phyloP scores from a whole-genome alignment of 2,329 filamentous ascomycete species.

The Bipolaris cookei region DNA sequence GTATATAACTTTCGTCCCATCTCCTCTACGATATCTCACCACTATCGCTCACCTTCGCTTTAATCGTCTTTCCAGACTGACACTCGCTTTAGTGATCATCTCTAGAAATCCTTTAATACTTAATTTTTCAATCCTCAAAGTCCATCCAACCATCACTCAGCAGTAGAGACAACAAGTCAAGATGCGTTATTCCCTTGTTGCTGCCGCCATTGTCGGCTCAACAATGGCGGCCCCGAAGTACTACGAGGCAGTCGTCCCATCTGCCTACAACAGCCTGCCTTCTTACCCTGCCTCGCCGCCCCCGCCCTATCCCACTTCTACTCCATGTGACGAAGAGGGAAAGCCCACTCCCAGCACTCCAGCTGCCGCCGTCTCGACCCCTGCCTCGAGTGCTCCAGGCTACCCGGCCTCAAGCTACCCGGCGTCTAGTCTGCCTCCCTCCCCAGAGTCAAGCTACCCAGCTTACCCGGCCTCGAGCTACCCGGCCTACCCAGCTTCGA shows the following conservation, averaged over 20 bases:
- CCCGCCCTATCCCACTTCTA: not conserved
- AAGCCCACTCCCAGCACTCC: not conserved
- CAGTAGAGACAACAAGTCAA: slow-evolving; percentile 21
- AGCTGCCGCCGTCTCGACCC: not conserved
- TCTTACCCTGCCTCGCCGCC: not conserved
- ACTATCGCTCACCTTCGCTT: slow-evolving; percentile 44
- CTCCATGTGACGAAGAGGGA: not conserved
- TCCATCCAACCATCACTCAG: slow-evolving; percentile 5
- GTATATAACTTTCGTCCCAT: slow-evolving; percentile 38
- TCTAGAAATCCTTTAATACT: slow-evolving; percentile 31
- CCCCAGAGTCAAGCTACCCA: not conserved
- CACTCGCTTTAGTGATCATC: slow-evolving; percentile 41
- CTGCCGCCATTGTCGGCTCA: slow-evolving; percentile 41
- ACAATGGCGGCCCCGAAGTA: slow-evolving; percentile 38
- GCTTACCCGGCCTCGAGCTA: not conserved
- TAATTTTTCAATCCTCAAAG: slow-evolving; percentile 26
- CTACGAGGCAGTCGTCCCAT: slow-evolving; percentile 10
- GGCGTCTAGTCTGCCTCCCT: not conserved
- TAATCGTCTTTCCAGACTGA: slow-evolving; percentile 28
- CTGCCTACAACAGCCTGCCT: not conserved
- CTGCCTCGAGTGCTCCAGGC: not conserved
- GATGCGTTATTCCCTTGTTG: slow-evolving; percentile 44
- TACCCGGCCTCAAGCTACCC: slow-evolving; percentile 3
- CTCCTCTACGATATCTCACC: slow-evolving; percentile 21
- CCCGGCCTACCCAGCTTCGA: slow-evolving; percentile 15